These are phyloP conservation scores for Phytophthora aleatoria DNA, from an alignment of 352 stramenopile species.

Conservation along the genomic window DNA sequence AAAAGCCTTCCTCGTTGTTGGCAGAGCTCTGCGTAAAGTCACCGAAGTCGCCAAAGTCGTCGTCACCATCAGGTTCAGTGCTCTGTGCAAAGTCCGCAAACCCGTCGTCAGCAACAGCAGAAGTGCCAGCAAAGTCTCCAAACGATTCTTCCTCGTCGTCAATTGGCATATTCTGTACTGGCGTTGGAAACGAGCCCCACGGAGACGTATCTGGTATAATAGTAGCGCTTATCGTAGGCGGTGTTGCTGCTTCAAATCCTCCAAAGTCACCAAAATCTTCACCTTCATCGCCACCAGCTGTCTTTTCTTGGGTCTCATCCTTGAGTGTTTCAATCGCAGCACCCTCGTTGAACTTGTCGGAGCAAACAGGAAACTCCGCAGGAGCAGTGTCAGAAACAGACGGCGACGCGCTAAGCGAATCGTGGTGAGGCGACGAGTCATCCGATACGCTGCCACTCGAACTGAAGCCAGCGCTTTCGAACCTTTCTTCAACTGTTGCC, in stretches of 20 bases:
- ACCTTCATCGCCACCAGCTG: slow-evolving; percentile 16
- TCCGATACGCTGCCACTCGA: not conserved
- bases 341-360: slow-evolving; percentile 1
- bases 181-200: slow-evolving; percentile 17
- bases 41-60: slow-evolving; percentile 43
- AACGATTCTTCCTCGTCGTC: slow-evolving; percentile 17
- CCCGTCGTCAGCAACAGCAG: slow-evolving; percentile 24
- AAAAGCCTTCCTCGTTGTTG: slow-evolving; percentile 13
- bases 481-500: not conserved
- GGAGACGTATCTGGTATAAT: slow-evolving; percentile 10
- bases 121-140: slow-evolving; percentile 15
- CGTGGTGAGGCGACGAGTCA: slow-evolving; percentile 2
- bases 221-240: not conserved
- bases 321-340: not conserved
- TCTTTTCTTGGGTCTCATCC: slow-evolving; percentile 2
- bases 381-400: not conserved
- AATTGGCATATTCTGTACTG: slow-evolving; percentile 15
- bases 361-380: slow-evolving; percentile 1
- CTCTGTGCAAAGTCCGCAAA: slow-evolving; percentile 52
- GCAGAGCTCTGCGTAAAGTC: slow-evolving; percentile 40
- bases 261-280: slow-evolving; percentile 55
- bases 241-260: slow-evolving; percentile 15
- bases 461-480: not conserved
- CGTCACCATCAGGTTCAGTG: slow-evolving; percentile 6
- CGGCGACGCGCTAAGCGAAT: slow-evolving; percentile 5